Percentiles rank a stretch among this genome's conserved stretches.
Conservation (phyloP, 768 basidiomycete species). For the Leccinum variicolor region DNA sequence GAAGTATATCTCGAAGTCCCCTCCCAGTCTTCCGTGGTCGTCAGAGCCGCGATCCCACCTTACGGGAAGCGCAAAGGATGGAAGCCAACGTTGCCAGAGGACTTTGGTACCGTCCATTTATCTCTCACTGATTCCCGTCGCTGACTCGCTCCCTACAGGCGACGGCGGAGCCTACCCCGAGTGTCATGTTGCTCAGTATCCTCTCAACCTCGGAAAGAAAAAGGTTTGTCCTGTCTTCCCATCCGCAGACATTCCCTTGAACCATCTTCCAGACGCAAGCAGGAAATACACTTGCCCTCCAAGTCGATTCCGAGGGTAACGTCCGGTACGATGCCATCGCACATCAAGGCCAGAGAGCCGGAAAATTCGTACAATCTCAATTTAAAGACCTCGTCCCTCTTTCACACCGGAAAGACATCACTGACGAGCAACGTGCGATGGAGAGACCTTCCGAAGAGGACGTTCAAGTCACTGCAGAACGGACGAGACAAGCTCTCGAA, state of each 20-base stretch:
- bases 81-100: slow-evolving; percentile 78
- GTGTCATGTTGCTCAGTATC: slow-evolving; percentile 97
- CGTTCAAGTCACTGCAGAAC: slow-evolving; percentile 86
- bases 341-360: slow-evolving; percentile 86
- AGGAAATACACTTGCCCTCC: slow-evolving; percentile 93
- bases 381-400: slow-evolving; percentile 98
- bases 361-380: slow-evolving; percentile 87
- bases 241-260: not conserved
- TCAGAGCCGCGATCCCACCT: slow-evolving; percentile 61
- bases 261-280: slow-evolving; percentile 63
- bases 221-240: slow-evolving; percentile 52
- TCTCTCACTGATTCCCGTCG: not conserved
- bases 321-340: slow-evolving; percentile 98
- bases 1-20: slow-evolving; percentile 32
- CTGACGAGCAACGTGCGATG: slow-evolving; percentile 69
- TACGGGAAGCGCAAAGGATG: slow-evolving; percentile 87
- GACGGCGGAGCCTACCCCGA: slow-evolving; percentile 91
- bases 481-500: slow-evolving; percentile 87
- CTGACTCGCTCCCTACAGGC: slow-evolving; percentile 37
- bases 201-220: slow-evolving; percentile 92
- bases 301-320: slow-evolving; percentile 95
- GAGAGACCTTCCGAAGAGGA: slow-evolving; percentile 94
- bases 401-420: slow-evolving; percentile 81
- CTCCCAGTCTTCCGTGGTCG: slow-evolving; percentile 39
- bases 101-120: slow-evolving; percentile 63